Conservation (phyloP, 1,284 basidiomycete species). For the Serendipita sp. region DNA sequence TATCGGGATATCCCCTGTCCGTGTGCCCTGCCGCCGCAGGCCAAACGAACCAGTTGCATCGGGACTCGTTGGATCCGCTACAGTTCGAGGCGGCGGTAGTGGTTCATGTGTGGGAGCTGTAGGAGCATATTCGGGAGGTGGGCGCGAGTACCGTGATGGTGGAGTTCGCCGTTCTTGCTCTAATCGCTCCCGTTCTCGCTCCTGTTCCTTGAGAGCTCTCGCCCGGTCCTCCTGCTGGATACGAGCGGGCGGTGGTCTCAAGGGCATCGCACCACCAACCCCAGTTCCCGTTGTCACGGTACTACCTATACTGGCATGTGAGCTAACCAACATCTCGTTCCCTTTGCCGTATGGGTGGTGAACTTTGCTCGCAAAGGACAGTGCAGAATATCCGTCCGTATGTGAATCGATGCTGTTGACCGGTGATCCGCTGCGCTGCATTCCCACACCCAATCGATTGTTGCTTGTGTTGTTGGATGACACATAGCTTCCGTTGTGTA, state of each 20-base stretch:
- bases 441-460: background rate
- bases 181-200: background rate
- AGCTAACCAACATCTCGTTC: background rate
- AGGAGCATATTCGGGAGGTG: conserved; percentile 4
- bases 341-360: background rate
- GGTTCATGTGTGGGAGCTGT: background rate
- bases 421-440: background rate
- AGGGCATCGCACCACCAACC: background rate
- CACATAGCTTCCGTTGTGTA: background rate
- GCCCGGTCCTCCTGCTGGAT: background rate
- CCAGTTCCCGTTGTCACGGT: background rate
- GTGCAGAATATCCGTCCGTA: background rate
- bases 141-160: background rate
- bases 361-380: background rate
- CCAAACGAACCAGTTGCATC: too few species aligned
- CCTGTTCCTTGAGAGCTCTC: background rate
- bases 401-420: background rate
- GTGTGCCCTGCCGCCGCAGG: conserved; percentile 2
- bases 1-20: conserved; percentile 1
- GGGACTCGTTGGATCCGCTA: too few species aligned
- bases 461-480: background rate
- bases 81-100: too few species aligned
- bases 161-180: background rate
- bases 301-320: background rate
- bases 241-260: background rate